Percentiles rank a stretch among this genome's conserved stretches.
These are phyloP conservation scores for Luzula sylvatica DNA, from an alignment of 176 grass and related monocot genomes.

Conservation along the genomic window DNA sequence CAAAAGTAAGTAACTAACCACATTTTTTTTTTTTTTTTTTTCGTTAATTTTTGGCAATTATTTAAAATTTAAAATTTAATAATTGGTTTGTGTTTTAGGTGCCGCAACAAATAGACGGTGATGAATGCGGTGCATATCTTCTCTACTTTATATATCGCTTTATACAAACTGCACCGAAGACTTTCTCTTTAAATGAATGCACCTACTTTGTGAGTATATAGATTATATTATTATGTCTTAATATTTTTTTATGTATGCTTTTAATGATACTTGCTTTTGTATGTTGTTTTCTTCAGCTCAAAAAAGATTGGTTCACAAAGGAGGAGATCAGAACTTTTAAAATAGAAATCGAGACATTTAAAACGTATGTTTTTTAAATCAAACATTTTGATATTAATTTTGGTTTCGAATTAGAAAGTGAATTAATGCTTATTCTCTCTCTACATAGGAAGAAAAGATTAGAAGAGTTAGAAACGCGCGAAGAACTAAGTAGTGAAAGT, in stretches of 20 bases:
- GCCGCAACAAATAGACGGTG: not conserved
- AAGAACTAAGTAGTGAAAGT: not conserved
- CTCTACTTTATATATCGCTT: slow-evolving; percentile 1
- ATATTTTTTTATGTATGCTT: not conserved
- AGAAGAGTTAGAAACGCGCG: not conserved
- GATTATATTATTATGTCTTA: not conserved
- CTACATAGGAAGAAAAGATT: not conserved
- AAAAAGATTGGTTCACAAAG: not conserved
- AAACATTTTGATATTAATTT: not conserved
- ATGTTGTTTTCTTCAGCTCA: not conserved
- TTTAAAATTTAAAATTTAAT: no score
- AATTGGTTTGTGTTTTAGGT: no score
- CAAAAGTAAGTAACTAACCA: no score
- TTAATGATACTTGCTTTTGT: not conserved
- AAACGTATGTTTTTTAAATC: not conserved
- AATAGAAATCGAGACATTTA: not conserved
- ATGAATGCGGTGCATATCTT: slow-evolving; percentile 4
- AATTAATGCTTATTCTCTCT: not conserved
- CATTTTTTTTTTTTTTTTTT: no score
- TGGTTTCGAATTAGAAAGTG: not conserved
- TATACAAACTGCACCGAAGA: not conserved
- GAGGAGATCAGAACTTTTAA: not conserved
- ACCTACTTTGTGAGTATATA: not conserved
- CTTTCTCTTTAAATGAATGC: not conserved
- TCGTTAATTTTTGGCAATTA: no score